Evolutionary conservation across 306 rosid species (phyloP).

Genomic region (Vigna trinervia): DNA sequence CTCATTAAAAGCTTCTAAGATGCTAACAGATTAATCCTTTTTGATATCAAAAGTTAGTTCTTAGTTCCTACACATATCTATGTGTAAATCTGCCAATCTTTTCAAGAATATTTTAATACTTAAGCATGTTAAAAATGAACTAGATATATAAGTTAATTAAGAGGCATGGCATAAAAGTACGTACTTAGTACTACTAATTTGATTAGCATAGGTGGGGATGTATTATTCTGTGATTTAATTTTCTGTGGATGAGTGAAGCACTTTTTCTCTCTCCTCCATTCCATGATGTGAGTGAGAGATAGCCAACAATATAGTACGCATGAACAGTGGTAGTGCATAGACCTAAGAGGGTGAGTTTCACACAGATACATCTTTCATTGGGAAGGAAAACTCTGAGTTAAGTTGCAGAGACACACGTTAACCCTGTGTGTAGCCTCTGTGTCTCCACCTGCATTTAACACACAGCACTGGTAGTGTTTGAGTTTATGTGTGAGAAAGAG

Average conservation of each 20-base stretch:
- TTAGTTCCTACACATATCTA: background rate
- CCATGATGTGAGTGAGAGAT: conserved; percentile 10
- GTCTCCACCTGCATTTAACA: conserved; percentile 52
- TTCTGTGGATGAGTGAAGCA: background rate
- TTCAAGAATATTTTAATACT: background rate
- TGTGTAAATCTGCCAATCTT: background rate
- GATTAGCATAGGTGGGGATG: background rate
- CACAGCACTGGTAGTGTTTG: conserved; percentile 17
- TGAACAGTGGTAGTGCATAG: conserved; percentile 48
- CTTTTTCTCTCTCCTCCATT: conserved; percentile 6
- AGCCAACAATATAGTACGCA: conserved; percentile 31
- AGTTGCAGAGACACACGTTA: conserved; percentile 69
- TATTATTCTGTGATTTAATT: background rate
- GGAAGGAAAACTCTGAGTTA: conserved; percentile 69
- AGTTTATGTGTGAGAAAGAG: conserved; percentile 23
- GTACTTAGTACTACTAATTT: background rate
- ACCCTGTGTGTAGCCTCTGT: conserved; percentile 52
- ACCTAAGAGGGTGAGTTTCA: conserved; percentile 44
- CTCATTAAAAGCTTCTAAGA: background rate
- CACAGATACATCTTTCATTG: conserved; percentile 48
- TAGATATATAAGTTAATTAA: background rate
- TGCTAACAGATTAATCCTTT: background rate
- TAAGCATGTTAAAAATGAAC: background rate
- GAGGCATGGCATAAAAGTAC: background rate
- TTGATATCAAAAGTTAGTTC: background rate